Conservation (phyloP, 768 basidiomycete species). For the Leccinum variicolor region DNA sequence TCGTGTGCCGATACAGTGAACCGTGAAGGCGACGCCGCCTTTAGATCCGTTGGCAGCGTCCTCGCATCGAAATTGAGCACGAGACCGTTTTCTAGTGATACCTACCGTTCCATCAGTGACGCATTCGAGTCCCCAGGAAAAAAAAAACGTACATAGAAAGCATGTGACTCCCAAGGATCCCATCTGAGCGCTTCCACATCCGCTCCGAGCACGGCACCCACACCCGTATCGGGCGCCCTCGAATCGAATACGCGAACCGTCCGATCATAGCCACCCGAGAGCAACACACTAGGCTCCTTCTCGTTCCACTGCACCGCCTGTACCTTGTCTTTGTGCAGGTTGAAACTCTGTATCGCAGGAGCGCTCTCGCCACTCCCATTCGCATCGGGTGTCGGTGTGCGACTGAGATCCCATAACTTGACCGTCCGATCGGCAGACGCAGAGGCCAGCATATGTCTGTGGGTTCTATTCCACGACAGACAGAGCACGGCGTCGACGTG, state of each 20-base stretch:
- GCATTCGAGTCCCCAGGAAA: neutral
- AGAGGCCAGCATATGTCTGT: conserved; percentile 88
- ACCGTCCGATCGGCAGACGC: conserved; percentile 94
- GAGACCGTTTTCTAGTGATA: conserved; percentile 91
- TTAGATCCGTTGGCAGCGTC: conserved; percentile 68
- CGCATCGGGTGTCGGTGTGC: conserved; percentile 52
- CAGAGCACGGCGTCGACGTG: conserved; percentile 95
- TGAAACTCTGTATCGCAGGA: conserved; percentile 79
- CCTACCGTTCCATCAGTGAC: conserved; percentile 43
- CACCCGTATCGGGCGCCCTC: conserved; percentile 73
- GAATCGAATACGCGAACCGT: conserved; percentile 95
- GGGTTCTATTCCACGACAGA: conserved; percentile 87
- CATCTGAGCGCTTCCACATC: conserved; percentile 93
- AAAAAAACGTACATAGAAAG: conserved; percentile 77
- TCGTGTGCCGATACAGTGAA: conserved; percentile 95
- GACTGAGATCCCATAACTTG: conserved; percentile 93
- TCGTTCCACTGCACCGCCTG: conserved; percentile 97
- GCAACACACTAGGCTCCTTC: conserved; percentile 79
- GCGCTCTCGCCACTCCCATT: conserved; percentile 40
- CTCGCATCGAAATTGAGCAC: conserved; percentile 92
- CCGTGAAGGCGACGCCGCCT: conserved; percentile 59
- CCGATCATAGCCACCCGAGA: conserved; percentile 93
- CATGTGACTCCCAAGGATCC: conserved; percentile 91
- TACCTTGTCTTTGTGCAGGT: conserved; percentile 88
- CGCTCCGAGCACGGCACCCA: conserved; percentile 82